Evolutionary conservation across 1,284 basidiomycete genomes (phyloP).

Genomic region (Tylopilus sp.): DNA sequence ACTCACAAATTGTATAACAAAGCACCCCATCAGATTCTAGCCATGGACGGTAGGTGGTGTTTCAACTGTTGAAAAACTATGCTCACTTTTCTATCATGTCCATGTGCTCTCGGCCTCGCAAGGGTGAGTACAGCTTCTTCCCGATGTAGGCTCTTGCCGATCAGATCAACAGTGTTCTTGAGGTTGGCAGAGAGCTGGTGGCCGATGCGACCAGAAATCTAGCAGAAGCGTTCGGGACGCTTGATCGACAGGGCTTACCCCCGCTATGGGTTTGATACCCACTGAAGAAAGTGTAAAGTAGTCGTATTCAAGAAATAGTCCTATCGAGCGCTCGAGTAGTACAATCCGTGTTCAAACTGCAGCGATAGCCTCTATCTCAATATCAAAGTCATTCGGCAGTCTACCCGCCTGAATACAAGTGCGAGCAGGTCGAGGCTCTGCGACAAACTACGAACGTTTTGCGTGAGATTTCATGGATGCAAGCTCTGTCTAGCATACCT

Average conservation of each 20-base stretch:
- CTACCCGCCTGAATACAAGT: slow-evolving; percentile 78
- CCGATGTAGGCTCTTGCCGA: slow-evolving; percentile 4
- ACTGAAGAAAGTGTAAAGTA: neutral
- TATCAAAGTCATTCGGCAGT: slow-evolving; percentile 71
- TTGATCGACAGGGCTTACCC: slow-evolving; percentile 2
- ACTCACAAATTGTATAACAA: slow-evolving; percentile 43
- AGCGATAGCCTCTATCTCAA: slow-evolving; percentile 77
- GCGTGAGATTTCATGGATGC: neutral
- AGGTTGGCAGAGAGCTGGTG: slow-evolving; percentile 40
- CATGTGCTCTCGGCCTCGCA: slow-evolving; percentile 9
- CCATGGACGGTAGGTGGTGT: slow-evolving; percentile 43
- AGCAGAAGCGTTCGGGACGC: slow-evolving; percentile 33
- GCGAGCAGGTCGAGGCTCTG: slow-evolving; percentile 69
- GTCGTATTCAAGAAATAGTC: neutral
- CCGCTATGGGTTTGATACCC: neutral
- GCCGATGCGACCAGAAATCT: slow-evolving; percentile 39
- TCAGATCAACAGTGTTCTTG: slow-evolving; percentile 31
- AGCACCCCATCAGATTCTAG: slow-evolving; percentile 48
- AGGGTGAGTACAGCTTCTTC: slow-evolving; percentile 21
- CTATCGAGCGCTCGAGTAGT: neutral
- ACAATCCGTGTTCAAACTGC: slow-evolving; percentile 27
- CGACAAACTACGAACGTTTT: slow-evolving; percentile 38
- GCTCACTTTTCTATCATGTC: slow-evolving; percentile 20
- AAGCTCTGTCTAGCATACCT: slow-evolving; percentile 32
- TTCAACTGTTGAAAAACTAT: neutral